Evolutionary conservation across 495 filamentous ascomycete species (phyloP).

Genomic region (Tetracladium setigerum): DNA sequence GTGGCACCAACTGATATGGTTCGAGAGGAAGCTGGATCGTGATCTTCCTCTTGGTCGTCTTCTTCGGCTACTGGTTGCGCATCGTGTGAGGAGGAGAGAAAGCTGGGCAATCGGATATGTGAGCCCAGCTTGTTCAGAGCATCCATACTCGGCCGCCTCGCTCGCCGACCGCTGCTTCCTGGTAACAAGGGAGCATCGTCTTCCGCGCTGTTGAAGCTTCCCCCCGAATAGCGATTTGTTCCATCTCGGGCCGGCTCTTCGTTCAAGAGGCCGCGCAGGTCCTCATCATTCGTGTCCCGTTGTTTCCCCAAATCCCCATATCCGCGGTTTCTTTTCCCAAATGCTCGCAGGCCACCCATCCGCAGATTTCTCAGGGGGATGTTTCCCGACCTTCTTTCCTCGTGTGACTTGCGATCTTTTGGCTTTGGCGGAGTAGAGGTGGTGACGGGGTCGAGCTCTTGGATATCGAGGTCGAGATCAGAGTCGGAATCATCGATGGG

Average conservation of each 20-base stretch:
- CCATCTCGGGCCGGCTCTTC: slow-evolving; percentile 36
- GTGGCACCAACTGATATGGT: slow-evolving; percentile 39
- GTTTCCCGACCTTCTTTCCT: slow-evolving; percentile 35
- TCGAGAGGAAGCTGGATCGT: slow-evolving; percentile 45
- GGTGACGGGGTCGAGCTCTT: slow-evolving; percentile 61
- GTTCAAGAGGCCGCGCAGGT: slow-evolving; percentile 47
- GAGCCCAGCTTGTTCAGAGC: slow-evolving; percentile 31
- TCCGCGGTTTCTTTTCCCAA: slow-evolving; percentile 40
- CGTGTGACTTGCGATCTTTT: slow-evolving; percentile 34
- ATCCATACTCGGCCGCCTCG: slow-evolving; percentile 24
- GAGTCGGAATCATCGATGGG: slow-evolving; percentile 49
- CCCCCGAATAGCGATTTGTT: slow-evolving; percentile 42
- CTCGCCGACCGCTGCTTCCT: slow-evolving; percentile 12
- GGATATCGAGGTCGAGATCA: slow-evolving; percentile 52
- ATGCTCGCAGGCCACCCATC: slow-evolving; percentile 38
- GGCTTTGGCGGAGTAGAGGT: slow-evolving; percentile 23
- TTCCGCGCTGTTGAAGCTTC: slow-evolving; percentile 37
- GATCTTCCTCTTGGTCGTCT: slow-evolving; percentile 36
- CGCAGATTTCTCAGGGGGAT: slow-evolving; percentile 69
- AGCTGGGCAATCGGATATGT: slow-evolving; percentile 41
- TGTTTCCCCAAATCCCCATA: slow-evolving; percentile 53
- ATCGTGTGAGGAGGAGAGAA: slow-evolving; percentile 32
- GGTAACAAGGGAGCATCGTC: slow-evolving; percentile 61
- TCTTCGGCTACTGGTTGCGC: slow-evolving; percentile 14
- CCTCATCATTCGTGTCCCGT: slow-evolving; percentile 45